A percentile compares a stretch with the other conserved stretches of the same genome.
phyloP scores from a whole-genome alignment of 176 grass and related monocot species.

The Alopecurus myosuroides region DNA sequence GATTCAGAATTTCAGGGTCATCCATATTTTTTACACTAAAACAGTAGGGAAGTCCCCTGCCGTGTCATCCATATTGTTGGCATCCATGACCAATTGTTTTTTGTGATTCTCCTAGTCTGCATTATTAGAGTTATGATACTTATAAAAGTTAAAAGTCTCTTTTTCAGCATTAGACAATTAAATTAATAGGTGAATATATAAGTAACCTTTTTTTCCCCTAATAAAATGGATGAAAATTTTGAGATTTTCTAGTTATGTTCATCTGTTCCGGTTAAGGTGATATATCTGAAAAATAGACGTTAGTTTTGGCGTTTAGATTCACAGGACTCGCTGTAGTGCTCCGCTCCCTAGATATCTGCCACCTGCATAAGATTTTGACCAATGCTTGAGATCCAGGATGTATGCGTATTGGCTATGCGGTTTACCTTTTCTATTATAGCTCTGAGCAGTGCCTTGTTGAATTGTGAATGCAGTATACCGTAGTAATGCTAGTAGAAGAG shows the following conservation, averaged over 20 bases:
- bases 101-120: neutral
- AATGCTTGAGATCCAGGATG: neutral
- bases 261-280: neutral
- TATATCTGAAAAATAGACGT: neutral
- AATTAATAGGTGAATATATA: neutral
- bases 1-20: neutral
- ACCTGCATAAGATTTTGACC: neutral
- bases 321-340: neutral
- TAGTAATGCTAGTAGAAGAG: slow-evolving; percentile 96
- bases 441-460: slow-evolving; percentile 11
- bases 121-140: neutral
- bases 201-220: neutral
- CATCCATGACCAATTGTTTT: neutral
- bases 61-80: neutral
- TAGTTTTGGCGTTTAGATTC: slow-evolving; percentile 6
- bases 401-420: neutral
- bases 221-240: neutral
- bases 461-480: slow-evolving; percentile 71
- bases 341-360: neutral
- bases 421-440: neutral
- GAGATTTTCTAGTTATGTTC: neutral
- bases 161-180: neutral
- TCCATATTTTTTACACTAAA: no score
- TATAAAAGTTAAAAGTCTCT: neutral
- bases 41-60: no score